Evolutionary conservation across 2,329 filamentous ascomycete genomes (phyloP).

Genomic region (Cadophora sp.): DNA sequence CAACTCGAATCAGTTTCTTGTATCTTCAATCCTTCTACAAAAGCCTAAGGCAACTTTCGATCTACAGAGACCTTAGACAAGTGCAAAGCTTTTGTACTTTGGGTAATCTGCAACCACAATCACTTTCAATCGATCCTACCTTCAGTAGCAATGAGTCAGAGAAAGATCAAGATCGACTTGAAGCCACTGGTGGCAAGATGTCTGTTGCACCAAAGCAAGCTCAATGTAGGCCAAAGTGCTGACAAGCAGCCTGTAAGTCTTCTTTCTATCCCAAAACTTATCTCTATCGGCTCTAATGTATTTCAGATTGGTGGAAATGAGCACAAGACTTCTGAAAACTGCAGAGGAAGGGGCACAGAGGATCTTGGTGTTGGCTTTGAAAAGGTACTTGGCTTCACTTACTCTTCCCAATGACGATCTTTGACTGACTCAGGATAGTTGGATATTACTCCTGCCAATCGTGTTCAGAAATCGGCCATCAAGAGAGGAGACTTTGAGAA

Average conservation of each 20-base stretch:
- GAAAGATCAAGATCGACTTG: slow-evolving; percentile 1
- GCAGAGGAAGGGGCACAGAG: not conserved
- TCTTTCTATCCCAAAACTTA: not conserved
- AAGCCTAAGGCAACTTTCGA: not conserved
- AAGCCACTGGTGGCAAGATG: not conserved
- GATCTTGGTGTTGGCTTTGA: not conserved
- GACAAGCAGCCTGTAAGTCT: not conserved
- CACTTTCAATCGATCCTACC: not conserved
- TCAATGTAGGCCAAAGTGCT: not conserved
- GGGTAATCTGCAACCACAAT: not conserved
- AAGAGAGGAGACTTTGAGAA: not conserved
- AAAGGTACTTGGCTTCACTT: not conserved
- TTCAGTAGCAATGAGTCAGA: not conserved
- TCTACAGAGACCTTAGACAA: not conserved
- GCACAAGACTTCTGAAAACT: not conserved
- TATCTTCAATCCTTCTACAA: not conserved
- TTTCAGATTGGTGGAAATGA: not conserved
- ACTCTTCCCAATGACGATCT: not conserved
- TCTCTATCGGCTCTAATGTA: not conserved
- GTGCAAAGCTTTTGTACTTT: not conserved
- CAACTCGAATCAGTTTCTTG: not conserved
- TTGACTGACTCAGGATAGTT: not conserved
- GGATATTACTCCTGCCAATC: not conserved
- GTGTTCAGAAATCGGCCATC: not conserved
- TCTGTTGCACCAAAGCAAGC: not conserved